Base-by-base conservation (phyloP, 352 stramenopile species). In the Phytophthora multivora region DNA sequence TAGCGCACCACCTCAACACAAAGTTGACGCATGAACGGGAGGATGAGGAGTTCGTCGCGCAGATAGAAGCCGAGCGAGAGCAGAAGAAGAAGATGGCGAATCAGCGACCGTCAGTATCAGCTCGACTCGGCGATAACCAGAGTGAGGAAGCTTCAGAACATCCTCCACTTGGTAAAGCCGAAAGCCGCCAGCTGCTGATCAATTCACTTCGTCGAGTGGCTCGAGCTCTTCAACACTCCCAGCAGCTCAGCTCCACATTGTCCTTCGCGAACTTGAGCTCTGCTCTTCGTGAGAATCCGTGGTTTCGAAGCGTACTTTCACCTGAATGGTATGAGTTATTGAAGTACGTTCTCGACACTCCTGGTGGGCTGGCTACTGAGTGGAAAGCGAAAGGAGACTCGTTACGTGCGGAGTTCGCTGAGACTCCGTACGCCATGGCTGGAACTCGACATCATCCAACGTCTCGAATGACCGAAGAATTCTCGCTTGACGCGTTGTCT, bases 321-420 rank as follows among this genome's bases (percentile, higher is more conserved):
- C 59, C 59, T 1, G 47, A 49, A 15, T 70, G 59, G 23, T 74
- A 73, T 30, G 36, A 64, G 2, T 53, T 62, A 18, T 33, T 80
- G 3, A 66, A 69, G 26, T 45, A 71, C 23, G 41, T 86, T 11
- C 19, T 86, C 2, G 54, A 67, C 2, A 74, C 56, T 10, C 56
- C 75, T 2, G 81, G 81, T 8, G 70, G 59, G 0, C 42, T 88
- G 13, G 77, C 79, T n/a, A 49, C 30, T 5, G 63, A 82, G 36
- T 90, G 79, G 81, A 88, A 82, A 49, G 46, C 47, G 4, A 48
- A 58, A 42, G 66, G 69, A 18, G 80, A 87, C 8, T 85, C 74
- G 15, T 71, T 90, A 25, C 76, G 80, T n/a, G 53, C 71, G 11
- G 80, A 90, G 43, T 90, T 90, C 71, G 67, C 66, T 4, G 53